Base-by-base conservation (phyloP, 176 grass and related monocot species). In the Aechmea fasciata region DNA sequence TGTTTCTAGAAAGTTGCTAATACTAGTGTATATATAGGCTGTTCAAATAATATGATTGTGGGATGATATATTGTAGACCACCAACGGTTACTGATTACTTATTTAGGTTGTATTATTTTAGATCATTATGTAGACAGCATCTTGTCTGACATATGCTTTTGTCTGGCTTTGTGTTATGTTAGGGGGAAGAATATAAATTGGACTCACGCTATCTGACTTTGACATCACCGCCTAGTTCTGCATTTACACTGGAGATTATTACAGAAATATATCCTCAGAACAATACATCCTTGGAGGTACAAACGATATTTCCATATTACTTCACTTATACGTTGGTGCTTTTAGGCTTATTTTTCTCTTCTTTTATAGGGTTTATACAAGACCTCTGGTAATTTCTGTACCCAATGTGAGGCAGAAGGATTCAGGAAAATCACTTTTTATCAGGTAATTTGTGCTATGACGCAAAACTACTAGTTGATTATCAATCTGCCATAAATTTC, bases 271-370 rank as follows among this genome's bases (percentile, higher is more conserved):
- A 84, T 81, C 94, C 94, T 69, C 84, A 92, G 62, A 89, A 85
- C 51, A 99, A 99, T 75, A 99, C 94, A 75, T 99, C 94, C 64
- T 88, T 99, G 84, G 94, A 99, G 94, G 94, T 99, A 99, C 51
- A 79, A n/a, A 67, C 54, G 68, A 11, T 64, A 52, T 13, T 48
- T 15, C 20, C 13, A 61, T 61, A 22, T 61, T 61, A 18, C 55
- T 59, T 59, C n/a, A 59, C 15, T 19, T 10, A 61, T 18, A 18
- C 9, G 2, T 18, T n/a, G 7, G n/a, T 18, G 20, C 55, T 61
- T n/a, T 3, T n/a, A 61, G 15, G 20, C 55, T 61, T 15, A 61
- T 61, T 47, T 79, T 73, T 59, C 57, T 81, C 26, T 71, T 57
- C 25, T 53, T 68, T 83, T 61, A 25, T 74, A 99, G 94, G 94